Evolutionary conservation across 1,284 basidiomycete genomes (phyloP), one percentile per base, ranked within the genome.

Genomic region (Cryptococcus neoformans): DNA sequence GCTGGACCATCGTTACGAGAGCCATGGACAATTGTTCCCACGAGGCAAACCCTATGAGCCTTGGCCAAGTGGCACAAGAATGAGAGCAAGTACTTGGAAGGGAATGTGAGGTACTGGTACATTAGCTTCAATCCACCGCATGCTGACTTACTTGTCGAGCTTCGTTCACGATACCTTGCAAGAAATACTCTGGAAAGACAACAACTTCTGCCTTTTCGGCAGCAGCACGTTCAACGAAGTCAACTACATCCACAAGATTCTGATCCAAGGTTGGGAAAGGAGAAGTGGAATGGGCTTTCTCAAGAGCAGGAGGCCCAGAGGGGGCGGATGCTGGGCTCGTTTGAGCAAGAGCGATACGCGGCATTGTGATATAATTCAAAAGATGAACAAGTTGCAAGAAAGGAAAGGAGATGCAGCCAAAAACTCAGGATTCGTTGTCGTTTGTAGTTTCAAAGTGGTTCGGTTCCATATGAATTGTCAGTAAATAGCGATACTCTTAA

Each of bases 181-280:
- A 59, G 55, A 71, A 76, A 60, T 78, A 78, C 54, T 78, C 77
- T 7, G 76, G 75, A 46, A 78, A 75, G 11, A 74, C 68, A 34
- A 76, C 70, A 12, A 78, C 64, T 39, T 76, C 74, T 1, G 71
- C 72, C 2, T 58, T 55, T 10, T 55, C 38, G 8, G 39, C 48
- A 6, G 52, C 55, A 4, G 73, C 75, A 17, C 60, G 44, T 35
- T 63, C 60, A 16, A 73, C 68, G 2, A 42, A 55, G 3, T 53
- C 21, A n/a, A 54, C 53, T 2, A 58, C 65, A 5, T 65, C 55
- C 9, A 44, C 34, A 16, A 77, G 59, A 54, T 77, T 75, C 36
- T 45, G 42, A 28, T 69, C 63, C 40, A 73, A 41, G 0, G 68
- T 56, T 7, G 66, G 62, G 59, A 74, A 73, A 6, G 64, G 64